Evolutionary conservation across 1,284 basidiomycete species (phyloP).

Genomic region (Athelia sp.): DNA sequence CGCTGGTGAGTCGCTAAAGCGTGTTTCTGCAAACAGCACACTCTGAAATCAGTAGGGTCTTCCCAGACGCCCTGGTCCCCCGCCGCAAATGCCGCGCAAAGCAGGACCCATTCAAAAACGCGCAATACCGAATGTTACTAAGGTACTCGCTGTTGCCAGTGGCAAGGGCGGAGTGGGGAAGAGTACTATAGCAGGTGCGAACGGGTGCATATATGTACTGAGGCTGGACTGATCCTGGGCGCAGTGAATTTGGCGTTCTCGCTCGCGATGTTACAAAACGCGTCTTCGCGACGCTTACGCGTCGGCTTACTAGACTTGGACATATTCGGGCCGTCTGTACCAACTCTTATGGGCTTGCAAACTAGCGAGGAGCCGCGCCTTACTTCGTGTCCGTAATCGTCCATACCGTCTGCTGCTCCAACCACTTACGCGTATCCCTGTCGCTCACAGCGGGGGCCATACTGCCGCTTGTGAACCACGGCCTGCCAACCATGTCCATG

Average conservation of each 20-base stretch:
- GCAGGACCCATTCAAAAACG: conserved; percentile 51
- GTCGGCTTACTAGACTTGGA: conserved; percentile 94
- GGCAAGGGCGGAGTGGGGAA: conserved; percentile 98
- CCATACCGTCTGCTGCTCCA: background rate
- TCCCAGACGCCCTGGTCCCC: conserved; percentile 32
- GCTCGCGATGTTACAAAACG: conserved; percentile 44
- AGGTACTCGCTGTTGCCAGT: conserved; percentile 84
- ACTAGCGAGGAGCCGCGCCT: conserved; percentile 76
- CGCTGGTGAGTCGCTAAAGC: conserved; percentile 27
- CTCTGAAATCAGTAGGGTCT: conserved; percentile 39
- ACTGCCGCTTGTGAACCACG: conserved; percentile 84
- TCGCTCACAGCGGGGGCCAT: conserved; percentile 63
- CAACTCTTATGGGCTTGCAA: conserved; percentile 91
- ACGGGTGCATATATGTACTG: conserved; percentile 2
- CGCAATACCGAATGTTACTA: conserved; percentile 61
- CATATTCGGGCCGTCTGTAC: conserved; percentile 95
- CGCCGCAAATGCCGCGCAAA: conserved; percentile 61
- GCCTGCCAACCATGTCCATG: conserved; percentile 95
- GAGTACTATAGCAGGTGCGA: conserved; percentile 84
- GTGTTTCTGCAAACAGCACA: background rate
- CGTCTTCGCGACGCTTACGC: conserved; percentile 38
- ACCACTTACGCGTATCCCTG: background rate
- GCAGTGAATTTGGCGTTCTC: conserved; percentile 82
- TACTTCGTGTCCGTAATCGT: conserved; percentile 55
- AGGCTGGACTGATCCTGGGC: conserved; percentile 3